Conservation (phyloP, 1,139 yeast species). For the Nakaseomyces glabratus region DNA sequence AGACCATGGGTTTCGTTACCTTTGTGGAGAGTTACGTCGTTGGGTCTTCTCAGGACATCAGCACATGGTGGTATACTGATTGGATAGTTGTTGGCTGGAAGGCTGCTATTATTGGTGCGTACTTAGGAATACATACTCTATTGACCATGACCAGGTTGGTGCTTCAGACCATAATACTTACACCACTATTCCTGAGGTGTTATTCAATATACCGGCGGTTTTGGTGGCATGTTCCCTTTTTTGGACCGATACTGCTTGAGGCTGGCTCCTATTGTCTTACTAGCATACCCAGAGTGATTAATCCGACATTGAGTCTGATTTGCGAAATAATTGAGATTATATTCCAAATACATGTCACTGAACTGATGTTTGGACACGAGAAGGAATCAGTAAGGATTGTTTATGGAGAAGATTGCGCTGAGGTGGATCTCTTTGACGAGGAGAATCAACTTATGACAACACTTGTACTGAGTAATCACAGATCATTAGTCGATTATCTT, state of each 20-base stretch:
- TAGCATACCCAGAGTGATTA: constrained; percentile 7
- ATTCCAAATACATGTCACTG: constrained; percentile 17
- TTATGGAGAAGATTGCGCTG: constrained; percentile 21
- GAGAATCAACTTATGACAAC: constrained; percentile 17
- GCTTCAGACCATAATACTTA: constrained; percentile 7
- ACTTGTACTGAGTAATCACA: constrained; percentile 26
- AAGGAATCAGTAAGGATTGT: constrained; percentile 19
- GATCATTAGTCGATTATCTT: constrained; percentile 28
- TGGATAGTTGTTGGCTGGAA: constrained; percentile 11
- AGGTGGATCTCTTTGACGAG: constrained; percentile 12
- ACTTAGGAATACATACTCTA: constrained; percentile 10
- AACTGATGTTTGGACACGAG: constrained; percentile 15
- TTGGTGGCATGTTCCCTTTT: constrained; percentile 18
- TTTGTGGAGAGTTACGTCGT: constrained; percentile 17
- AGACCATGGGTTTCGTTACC: constrained; percentile 14
- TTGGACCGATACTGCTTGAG: constrained; percentile 14
- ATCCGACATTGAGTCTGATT: constrained; percentile 13
- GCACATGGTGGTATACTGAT: constrained; percentile 11
- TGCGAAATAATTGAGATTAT: constrained; percentile 13
- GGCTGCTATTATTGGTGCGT: constrained; percentile 9
- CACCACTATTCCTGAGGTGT: constrained; percentile 6
- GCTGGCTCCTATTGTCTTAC: constrained; percentile 10
- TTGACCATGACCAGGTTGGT: constrained; percentile 5
- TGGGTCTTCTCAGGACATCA: constrained; percentile 14
- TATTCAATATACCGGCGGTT: constrained; percentile 10